phyloP scores from a whole-genome alignment of 768 basidiomycete genomes.

The Russula lepida region DNA sequence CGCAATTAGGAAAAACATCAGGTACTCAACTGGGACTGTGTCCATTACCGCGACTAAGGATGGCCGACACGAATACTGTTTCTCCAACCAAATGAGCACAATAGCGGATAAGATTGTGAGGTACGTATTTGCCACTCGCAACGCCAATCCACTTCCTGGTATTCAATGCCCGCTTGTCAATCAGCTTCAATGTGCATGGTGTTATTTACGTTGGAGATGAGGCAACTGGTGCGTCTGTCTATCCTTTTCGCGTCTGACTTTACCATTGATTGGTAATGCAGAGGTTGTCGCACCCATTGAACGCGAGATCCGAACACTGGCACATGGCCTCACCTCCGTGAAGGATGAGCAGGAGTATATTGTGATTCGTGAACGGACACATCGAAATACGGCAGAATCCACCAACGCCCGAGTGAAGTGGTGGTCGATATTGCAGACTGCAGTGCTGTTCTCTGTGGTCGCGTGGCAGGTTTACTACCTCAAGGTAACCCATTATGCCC shows the following conservation, averaged over 20 bases:
- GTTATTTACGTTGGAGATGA: slow-evolving; percentile 71
- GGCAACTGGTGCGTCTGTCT: slow-evolving; percentile 65
- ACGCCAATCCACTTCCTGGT: background rate
- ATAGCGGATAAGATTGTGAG: slow-evolving; percentile 93
- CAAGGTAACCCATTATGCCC: slow-evolving; percentile 46
- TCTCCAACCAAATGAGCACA: slow-evolving; percentile 97
- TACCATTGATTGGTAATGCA: slow-evolving; percentile 24
- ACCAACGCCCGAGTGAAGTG: slow-evolving; percentile 95
- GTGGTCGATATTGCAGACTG: slow-evolving; percentile 92
- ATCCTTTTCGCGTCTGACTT: background rate
- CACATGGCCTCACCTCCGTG: slow-evolving; percentile 74
- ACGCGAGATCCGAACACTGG: slow-evolving; percentile 82
- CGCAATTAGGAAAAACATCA: slow-evolving; percentile 69
- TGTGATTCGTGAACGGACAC: slow-evolving; percentile 83
- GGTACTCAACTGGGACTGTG: slow-evolving; percentile 81
- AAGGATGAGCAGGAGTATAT: slow-evolving; percentile 99
- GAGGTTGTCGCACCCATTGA: slow-evolving; percentile 93
- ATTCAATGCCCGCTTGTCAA: slow-evolving; percentile 6
- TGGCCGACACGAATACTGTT: slow-evolving; percentile 91
- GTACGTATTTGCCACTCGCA: slow-evolving; percentile 34
- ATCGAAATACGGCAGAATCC: slow-evolving; percentile 90
- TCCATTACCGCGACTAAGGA: slow-evolving; percentile 82
- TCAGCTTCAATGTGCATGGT: slow-evolving; percentile 96
- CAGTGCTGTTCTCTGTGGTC: slow-evolving; percentile 82
- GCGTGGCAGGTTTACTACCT: slow-evolving; percentile 98